Evolutionary conservation across 345 rosid genomes (phyloP), one percentile per base, ranked within the genome.

Genomic region (Citrus maxima): DNA sequence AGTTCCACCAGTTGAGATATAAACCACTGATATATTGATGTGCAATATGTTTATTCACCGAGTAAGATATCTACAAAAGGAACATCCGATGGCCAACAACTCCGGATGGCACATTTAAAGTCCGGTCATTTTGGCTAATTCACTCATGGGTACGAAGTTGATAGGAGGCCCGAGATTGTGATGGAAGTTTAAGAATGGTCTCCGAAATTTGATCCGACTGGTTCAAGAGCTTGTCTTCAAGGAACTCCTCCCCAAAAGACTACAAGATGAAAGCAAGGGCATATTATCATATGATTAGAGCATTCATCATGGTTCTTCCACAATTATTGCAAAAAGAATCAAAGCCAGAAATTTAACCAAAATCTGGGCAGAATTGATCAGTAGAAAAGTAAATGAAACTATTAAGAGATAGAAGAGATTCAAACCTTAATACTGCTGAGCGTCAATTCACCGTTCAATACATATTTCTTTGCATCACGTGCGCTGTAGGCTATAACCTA

Each of bases 341-440:
- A 46, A 70, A 70, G 25, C 59, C 30, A 70, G 60, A 14, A 58
- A 70, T 64, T 64, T 64, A 18, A 64, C 4, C 9, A 9, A 64
- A 2, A 64, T 64, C 9, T 1, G 1, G 21, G 38, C 37, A 46
- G 24, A 24, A 46, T 70, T 27, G 37, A 25, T 49, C 59, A 16
- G 59, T 58, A 18, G n/a, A 72, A 32, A 28, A 55, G 12, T 55
- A 5, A 72, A 55, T 21, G 28, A 10, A 27, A 2, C 34, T 19
- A 30, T 58, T 34, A 5, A 68, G 34, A 42, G 34, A 68, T n/a
- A 24, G 42, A 49, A 61, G 51, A 27, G 55, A 74, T 74, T 35
- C 66, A 37, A 58, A 73, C 76, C 76, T 73, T 35, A 10, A 74
- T 74, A 27, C n/a, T 61, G 67, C 51, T 74, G 40, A 74, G 25